Conservation (phyloP, 1,139 yeast genomes). For the Torulaspora pretoriensis region DNA sequence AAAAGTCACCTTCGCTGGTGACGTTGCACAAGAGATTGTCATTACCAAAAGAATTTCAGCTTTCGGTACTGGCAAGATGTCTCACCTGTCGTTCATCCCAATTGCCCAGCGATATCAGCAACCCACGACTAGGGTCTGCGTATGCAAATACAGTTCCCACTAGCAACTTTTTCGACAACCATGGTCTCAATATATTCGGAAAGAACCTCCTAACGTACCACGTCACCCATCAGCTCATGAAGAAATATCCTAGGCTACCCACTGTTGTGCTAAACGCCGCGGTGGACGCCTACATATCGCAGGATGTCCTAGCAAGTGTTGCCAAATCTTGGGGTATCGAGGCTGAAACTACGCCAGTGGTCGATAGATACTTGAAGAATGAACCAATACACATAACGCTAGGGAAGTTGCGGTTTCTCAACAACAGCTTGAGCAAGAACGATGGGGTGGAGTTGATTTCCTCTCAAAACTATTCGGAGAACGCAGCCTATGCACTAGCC, state of each 20-base stretch:
- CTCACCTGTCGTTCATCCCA: slow-evolving; percentile 51
- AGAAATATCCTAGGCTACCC: slow-evolving; percentile 87
- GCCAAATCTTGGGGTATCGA: slow-evolving; percentile 89
- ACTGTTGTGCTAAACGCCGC: slow-evolving; percentile 70
- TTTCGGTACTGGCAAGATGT: slow-evolving; percentile 74
- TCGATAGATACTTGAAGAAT: slow-evolving; percentile 64
- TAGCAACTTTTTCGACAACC: slow-evolving; percentile 60
- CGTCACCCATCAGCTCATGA: slow-evolving; percentile 65
- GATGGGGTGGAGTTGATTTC: slow-evolving; percentile 33
- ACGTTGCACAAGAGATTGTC: slow-evolving; percentile 78
- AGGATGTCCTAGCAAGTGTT: slow-evolving; percentile 55
- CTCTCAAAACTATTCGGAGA: slow-evolving; percentile 25
- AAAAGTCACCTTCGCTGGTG: slow-evolving; percentile 60
- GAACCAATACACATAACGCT: slow-evolving; percentile 61
- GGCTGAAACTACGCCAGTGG: slow-evolving; percentile 57
- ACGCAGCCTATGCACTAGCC: slow-evolving; percentile 46
- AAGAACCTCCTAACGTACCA: slow-evolving; percentile 71
- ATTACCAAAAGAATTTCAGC: slow-evolving; percentile 52
- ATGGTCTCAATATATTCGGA: slow-evolving; percentile 79
- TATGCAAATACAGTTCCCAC: slow-evolving; percentile 35
- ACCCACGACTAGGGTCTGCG: slow-evolving; percentile 18
- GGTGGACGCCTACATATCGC: slow-evolving; percentile 67
- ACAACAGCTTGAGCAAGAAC: slow-evolving; percentile 27
- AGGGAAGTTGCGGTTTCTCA: slow-evolving; percentile 58
- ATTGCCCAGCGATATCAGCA: slow-evolving; percentile 26